Conservation (phyloP, 2,329 filamentous ascomycete genomes). For the Verticillium klebahnii region DNA sequence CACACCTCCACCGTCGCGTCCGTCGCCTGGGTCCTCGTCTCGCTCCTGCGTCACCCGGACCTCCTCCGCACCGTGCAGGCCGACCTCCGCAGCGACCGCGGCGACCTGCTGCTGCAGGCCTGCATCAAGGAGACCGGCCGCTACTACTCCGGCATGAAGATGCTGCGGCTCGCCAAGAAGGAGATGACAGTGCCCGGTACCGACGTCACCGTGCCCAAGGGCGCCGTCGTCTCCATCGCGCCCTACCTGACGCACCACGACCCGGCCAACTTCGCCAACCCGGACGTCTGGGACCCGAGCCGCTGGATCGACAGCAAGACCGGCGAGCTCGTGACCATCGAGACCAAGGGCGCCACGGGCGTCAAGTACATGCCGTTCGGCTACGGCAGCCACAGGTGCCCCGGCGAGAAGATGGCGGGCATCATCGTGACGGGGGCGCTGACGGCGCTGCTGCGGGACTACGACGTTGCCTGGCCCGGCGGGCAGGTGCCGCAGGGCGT, state of each 20-base stretch:
- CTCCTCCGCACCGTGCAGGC: slow-evolving; percentile 10
- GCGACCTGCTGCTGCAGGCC: slow-evolving; percentile 10
- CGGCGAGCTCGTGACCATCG: slow-evolving; percentile 7
- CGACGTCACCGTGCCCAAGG: slow-evolving; percentile 5
- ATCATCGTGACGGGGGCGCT: slow-evolving; percentile 8
- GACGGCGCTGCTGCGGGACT: slow-evolving; percentile 11
- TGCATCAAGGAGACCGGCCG: slow-evolving; percentile 15
- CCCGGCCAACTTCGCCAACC: slow-evolving; percentile 6
- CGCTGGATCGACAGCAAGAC: slow-evolving; percentile 13
- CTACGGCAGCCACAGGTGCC: slow-evolving; percentile 4
- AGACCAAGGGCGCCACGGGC: neutral
- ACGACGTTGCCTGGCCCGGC: slow-evolving; percentile 12
- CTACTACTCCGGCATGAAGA: slow-evolving; percentile 10
- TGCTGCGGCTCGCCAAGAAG: slow-evolving; percentile 3
- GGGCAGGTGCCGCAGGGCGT: neutral
- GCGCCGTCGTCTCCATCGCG: slow-evolving; percentile 10
- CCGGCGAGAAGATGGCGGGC: slow-evolving; percentile 9
- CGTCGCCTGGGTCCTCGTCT: slow-evolving; percentile 13
- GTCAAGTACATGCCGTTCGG: slow-evolving; percentile 6
- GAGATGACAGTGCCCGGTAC: slow-evolving; percentile 3
- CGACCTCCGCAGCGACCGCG: slow-evolving; percentile 9
- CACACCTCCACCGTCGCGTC: slow-evolving; percentile 11
- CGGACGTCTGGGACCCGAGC: slow-evolving; percentile 12
- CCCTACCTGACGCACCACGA: slow-evolving; percentile 12
- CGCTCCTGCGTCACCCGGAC: slow-evolving; percentile 12